Evolutionary conservation across 257 asterid genomes (phyloP).

Genomic region (Coffea eugenioides): DNA sequence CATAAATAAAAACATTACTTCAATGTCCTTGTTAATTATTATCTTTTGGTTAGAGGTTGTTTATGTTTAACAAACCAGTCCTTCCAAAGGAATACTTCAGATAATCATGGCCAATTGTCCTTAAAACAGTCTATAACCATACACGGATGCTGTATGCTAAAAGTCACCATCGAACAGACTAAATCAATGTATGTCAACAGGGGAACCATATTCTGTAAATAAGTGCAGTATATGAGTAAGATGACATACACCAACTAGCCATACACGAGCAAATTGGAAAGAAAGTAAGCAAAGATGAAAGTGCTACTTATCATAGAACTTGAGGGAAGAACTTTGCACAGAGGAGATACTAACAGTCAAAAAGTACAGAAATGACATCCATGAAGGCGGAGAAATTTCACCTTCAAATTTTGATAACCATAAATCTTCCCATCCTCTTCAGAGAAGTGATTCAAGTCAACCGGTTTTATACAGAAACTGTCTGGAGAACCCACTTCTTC

Average conservation of each 20-base stretch:
- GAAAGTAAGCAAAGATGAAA: neutral
- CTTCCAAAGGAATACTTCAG: neutral
- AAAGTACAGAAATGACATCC: neutral
- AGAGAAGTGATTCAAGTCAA: constrained; percentile 72
- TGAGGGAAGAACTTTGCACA: neutral
- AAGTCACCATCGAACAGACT: neutral
- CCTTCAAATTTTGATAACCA: constrained; percentile 85
- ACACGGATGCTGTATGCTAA: too few species aligned
- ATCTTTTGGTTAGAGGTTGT: neutral
- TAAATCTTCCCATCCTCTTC: constrained; percentile 80
- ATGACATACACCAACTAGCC: neutral
- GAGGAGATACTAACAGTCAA: neutral
- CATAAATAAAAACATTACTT: neutral
- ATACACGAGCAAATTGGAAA: neutral
- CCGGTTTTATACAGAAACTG: constrained; percentile 59
- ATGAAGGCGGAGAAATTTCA: constrained; percentile 18
- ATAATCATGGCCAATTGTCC: too few species aligned
- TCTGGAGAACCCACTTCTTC: constrained; percentile 65
- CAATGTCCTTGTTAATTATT: neutral
- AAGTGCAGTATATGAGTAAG: neutral
- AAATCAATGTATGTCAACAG: neutral
- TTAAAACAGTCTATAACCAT: too few species aligned
- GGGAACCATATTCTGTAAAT: neutral
- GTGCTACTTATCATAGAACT: neutral
- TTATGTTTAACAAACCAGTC: neutral